These are phyloP conservation scores for Salix brachista DNA, from an alignment of 345 rosid genomes.

Conservation along the genomic window DNA sequence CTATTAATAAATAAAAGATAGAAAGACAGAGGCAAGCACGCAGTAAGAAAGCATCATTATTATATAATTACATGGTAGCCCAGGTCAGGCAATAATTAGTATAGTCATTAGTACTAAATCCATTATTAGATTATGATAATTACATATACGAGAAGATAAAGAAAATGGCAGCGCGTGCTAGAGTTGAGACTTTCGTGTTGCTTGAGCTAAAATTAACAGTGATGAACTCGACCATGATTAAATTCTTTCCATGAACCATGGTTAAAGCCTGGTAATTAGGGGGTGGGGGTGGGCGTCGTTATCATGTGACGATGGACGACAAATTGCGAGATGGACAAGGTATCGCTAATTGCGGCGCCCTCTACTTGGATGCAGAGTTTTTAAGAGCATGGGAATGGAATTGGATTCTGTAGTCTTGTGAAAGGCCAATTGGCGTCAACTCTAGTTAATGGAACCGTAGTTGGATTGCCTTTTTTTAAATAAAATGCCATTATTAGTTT, in stretches of 20 bases:
- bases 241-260: background rate
- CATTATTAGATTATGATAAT: background rate
- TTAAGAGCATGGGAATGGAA: background rate
- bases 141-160: background rate
- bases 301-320: constrained; percentile 28
- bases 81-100: background rate
- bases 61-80: background rate
- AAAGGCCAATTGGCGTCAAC: background rate
- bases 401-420: constrained; percentile 11
- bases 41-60: background rate
- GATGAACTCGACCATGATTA: background rate
- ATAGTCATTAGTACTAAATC: constrained; percentile 8
- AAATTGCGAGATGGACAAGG: constrained; percentile 2
- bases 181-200: background rate
- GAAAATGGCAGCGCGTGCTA: background rate
- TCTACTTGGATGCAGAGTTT: background rate
- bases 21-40: background rate
- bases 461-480: too few species aligned
- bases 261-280: background rate
- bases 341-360: constrained; percentile 39
- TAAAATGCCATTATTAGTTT: too few species aligned
- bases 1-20: background rate
- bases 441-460: background rate
- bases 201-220: background rate
- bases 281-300: background rate